phyloP scores from a whole-genome alignment of 2,329 filamentous ascomycete species.

The Trichoderma sp. region DNA sequence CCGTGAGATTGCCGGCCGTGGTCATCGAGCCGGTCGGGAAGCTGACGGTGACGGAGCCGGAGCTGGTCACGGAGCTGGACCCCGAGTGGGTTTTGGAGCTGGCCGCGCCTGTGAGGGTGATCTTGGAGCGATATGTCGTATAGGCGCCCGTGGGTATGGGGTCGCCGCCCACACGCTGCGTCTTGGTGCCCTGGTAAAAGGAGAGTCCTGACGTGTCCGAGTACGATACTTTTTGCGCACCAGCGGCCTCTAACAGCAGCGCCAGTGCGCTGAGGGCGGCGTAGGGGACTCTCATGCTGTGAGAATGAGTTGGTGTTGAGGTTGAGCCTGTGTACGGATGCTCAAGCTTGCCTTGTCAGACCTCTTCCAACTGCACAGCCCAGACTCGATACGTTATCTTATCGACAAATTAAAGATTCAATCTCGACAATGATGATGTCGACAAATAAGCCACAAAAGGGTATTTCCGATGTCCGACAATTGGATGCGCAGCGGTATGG shows the following conservation, averaged over 20 bases:
- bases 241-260: conserved; percentile 26
- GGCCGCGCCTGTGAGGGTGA: conserved; percentile 38
- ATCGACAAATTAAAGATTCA: not conserved
- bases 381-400: not conserved
- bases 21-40: conserved; percentile 43
- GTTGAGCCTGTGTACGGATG: not conserved
- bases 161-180: conserved; percentile 38
- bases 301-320: not conserved
- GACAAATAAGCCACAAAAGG: not conserved
- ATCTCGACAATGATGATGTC: not conserved
- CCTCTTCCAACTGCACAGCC: not conserved
- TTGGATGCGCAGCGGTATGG: not conserved
- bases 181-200: conserved; percentile 40
- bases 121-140: conserved; percentile 42
- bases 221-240: conserved; percentile 32
- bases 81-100: conserved; percentile 13
- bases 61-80: conserved; percentile 1
- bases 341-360: not conserved
- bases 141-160: conserved; percentile 45
- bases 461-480: not conserved
- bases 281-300: conserved; percentile 14
- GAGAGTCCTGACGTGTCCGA: conserved; percentile 35
- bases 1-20: conserved; percentile 40
- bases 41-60: conserved; percentile 30
- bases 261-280: conserved; percentile 27